These are phyloP conservation scores for Mallotus repandus DNA, from an alignment of 441 rosid genomes.

Conservation along the genomic window DNA sequence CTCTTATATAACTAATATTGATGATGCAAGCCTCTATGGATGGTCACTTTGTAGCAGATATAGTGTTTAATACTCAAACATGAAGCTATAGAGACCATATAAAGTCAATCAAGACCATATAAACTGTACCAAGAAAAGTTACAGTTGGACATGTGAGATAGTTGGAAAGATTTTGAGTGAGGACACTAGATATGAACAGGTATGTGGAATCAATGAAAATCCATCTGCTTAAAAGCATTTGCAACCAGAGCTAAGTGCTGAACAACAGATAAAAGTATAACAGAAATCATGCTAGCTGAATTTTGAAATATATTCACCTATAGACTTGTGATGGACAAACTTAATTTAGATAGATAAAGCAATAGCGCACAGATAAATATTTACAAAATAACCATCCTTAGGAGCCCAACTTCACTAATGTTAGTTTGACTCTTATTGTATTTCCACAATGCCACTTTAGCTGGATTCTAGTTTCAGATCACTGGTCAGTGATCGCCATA, in stretches of 20 bases:
- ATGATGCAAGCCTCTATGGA: background rate
- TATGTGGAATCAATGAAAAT: too few relatives aligned
- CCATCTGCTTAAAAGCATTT: background rate
- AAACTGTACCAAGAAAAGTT: background rate
- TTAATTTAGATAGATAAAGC: background rate
- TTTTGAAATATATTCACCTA: background rate
- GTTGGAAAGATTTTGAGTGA: too few relatives aligned
- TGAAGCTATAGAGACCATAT: too few relatives aligned
- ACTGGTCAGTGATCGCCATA: too few relatives aligned
- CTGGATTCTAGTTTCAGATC: too few relatives aligned
- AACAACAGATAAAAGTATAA: background rate
- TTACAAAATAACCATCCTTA: background rate
- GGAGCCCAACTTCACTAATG: too few relatives aligned
- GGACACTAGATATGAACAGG: background rate
- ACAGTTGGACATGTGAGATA: background rate
- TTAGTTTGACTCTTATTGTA: too few relatives aligned
- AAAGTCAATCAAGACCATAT: background rate
- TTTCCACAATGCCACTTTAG: too few relatives aligned
- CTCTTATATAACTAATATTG: background rate
- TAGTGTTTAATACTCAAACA: background rate
- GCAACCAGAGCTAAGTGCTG: background rate
- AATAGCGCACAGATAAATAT: background rate
- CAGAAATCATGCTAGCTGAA: background rate
- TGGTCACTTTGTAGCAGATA: background rate
- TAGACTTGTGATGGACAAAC: background rate